Base-by-base conservation (phyloP, 1,284 basidiomycete genomes). In the Trichosporon inkin region DNA sequence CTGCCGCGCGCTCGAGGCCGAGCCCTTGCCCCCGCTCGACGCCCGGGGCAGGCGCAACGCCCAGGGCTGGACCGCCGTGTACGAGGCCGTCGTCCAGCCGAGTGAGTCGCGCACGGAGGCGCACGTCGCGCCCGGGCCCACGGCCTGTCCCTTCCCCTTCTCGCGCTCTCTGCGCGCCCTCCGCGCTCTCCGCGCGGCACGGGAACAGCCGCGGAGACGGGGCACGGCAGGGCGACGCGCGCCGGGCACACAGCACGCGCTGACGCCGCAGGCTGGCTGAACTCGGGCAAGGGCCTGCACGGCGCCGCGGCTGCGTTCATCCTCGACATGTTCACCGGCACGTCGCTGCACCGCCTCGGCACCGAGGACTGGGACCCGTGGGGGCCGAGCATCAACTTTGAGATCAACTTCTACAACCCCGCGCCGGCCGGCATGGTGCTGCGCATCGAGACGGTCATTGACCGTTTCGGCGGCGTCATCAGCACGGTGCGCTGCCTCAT, bases 231-330 rank as follows among this genome's bases (percentile, higher is more conserved):
- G 28, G 8, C 5, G 37, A 16, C 14, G 37, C 14, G 10, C 3
- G 16, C 20, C 4, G 34, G 49, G 7, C 14, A 51, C n/a, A 14
- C 14, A 14, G 35, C 1, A 24, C 11, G 0, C 24, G 52, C 57
- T 58, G 52, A 54, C 40, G 28, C 28, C 8, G n/a, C 35, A 71
- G 72, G 66, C 17, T 72, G 71, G 73, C 58, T 64, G 4, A 75
- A 75, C 56, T 54, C 61, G 3, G 57, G 62, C 6, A 66, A 66
- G 0, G 66, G 55, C 0, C 51, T 75, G 56, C 73, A 75, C 57
- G 73, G 73, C 11, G 73, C 71, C 3, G 71, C 69, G 0, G 61
- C 67, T 0, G 62, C 67, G 14, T 75, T 68, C 67, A 58, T 75
- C 6, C 61, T 73, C 14, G 71, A 75, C 61, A 68, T 66, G 73